phyloP scores from a whole-genome alignment of 2,329 filamentous ascomycete species.

The Cladosporium sp. region DNA sequence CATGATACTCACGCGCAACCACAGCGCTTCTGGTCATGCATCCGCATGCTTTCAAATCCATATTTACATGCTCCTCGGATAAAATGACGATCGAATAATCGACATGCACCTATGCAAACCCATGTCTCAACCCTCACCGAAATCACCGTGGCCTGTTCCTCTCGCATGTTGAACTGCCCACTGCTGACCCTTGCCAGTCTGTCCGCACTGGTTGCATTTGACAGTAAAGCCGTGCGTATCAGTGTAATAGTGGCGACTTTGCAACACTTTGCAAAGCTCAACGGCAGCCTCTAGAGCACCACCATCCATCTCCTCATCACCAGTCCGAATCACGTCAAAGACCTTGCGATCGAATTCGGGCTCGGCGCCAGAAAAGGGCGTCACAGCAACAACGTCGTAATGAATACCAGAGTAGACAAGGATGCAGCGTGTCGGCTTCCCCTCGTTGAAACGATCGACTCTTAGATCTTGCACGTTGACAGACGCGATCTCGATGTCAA shows the following conservation, averaged over 20 bases:
- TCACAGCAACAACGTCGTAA: conserved; percentile 85
- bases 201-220: conserved; percentile 72
- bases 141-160: conserved; percentile 60
- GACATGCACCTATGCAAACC: neutral
- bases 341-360: conserved; percentile 80
- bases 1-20: neutral
- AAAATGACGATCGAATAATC: neutral
- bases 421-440: conserved; percentile 67
- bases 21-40: neutral
- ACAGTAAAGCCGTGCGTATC: conserved; percentile 80
- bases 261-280: conserved; percentile 58
- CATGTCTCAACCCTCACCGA: conserved; percentile 45
- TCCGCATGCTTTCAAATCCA: neutral
- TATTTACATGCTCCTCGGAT: neutral
- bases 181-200: conserved; percentile 66
- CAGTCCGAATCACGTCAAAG: conserved; percentile 53
- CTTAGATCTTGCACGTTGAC: conserved; percentile 73
- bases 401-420: conserved; percentile 91
- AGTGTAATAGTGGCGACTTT: conserved; percentile 79
- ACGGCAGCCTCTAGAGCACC: conserved; percentile 60
- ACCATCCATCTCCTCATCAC: conserved; percentile 47
- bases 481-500: conserved; percentile 80
- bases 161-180: conserved; percentile 64
- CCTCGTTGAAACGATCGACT: conserved; percentile 77
- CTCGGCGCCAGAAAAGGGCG: conserved; percentile 60